These are phyloP conservation scores for Sesbania bispinosa DNA, from an alignment of 306 rosid species.

Conservation along the genomic window DNA sequence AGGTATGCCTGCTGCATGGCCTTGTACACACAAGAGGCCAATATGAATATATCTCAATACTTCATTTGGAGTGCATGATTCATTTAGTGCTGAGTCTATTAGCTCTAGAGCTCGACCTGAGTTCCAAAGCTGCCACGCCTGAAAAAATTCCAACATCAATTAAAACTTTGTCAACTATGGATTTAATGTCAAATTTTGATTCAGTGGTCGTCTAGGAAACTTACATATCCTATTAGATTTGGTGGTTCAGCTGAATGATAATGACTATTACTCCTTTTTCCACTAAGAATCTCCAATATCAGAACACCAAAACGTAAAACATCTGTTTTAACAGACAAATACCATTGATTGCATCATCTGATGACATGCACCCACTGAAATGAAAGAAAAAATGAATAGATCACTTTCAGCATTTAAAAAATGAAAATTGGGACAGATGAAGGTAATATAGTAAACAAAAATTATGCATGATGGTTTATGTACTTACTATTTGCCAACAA, in stretches of 20 bases:
- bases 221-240: conserved; percentile 28
- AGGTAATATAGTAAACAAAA: too few relatives aligned
- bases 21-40: conserved; percentile 42
- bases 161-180: background rate
- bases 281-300: conserved; percentile 28
- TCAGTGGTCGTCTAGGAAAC: too few relatives aligned
- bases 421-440: too few relatives aligned
- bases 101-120: conserved; percentile 27
- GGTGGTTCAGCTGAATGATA: background rate
- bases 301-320: conserved; percentile 41
- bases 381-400: too few relatives aligned
- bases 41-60: conserved; percentile 30
- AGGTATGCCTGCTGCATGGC: conserved; percentile 25
- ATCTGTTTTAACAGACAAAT: conserved; percentile 34
- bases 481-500: conserved; percentile 38
- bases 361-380: conserved; percentile 30
- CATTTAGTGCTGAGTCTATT: conserved; percentile 19
- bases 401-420: too few relatives aligned
- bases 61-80: background rate
- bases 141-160: background rate
- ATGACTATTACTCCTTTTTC: conserved; percentile 10
- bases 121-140: conserved; percentile 40
- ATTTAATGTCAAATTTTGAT: too few relatives aligned
- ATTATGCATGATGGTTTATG: background rate
- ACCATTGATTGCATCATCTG: conserved; percentile 32